phyloP scores from a whole-genome alignment of 768 basidiomycete genomes.

The Rhodotorula kratochvilovae region DNA sequence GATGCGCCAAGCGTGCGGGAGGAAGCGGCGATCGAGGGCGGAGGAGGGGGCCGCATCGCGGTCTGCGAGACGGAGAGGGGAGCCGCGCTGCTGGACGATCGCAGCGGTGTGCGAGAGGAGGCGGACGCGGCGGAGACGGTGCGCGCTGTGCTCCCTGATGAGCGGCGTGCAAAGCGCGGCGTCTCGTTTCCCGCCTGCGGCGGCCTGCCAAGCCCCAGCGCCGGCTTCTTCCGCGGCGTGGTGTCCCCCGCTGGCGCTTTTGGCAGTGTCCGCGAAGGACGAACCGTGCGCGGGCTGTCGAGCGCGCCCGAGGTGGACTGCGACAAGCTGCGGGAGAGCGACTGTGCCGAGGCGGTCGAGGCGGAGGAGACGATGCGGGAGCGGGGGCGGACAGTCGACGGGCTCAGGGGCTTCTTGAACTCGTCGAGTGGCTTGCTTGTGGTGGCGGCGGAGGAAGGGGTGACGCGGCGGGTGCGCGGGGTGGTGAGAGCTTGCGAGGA shows the following conservation, averaged over 20 bases:
- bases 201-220: background rate
- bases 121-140: background rate
- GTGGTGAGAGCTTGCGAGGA: background rate
- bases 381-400: background rate
- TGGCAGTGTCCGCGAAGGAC: background rate
- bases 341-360: background rate
- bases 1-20: background rate
- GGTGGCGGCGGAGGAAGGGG: background rate
- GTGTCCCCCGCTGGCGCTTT: background rate
- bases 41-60: background rate
- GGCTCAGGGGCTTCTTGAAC: background rate
- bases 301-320: background rate
- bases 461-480: background rate
- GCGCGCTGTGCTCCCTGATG: too few species aligned
- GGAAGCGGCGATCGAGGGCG: background rate
- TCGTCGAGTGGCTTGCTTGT: too few species aligned
- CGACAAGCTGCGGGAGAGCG: background rate
- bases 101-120: background rate
- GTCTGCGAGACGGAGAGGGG: background rate
- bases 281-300: background rate
- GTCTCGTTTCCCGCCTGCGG: background rate
- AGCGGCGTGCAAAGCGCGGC: background rate
- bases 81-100: background rate
- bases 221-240: background rate
- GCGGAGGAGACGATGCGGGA: background rate